A percentile compares a stretch with the other conserved stretches of the same genome.
Conservation (phyloP, 495 filamentous ascomycete genomes). For the Talaromyces proteolyticus region DNA sequence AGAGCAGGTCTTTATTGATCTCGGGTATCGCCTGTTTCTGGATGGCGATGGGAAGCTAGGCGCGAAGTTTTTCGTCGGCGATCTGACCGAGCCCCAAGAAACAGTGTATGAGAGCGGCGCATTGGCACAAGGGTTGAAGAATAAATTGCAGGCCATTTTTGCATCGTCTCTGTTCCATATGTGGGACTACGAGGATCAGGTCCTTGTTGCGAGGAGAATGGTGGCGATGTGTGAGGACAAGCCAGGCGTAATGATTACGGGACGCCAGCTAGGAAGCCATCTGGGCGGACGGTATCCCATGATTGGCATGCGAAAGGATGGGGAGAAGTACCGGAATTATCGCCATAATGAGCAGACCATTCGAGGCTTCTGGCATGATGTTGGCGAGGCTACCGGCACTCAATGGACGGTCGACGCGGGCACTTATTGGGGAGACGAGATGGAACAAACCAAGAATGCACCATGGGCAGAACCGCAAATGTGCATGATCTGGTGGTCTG, state of each 20-base stretch:
- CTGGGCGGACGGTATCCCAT: slow-evolving; percentile 22
- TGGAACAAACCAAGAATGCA: slow-evolving; percentile 8
- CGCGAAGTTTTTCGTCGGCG: slow-evolving; percentile 20
- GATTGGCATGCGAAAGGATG: slow-evolving; percentile 9
- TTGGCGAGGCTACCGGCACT: slow-evolving; percentile 34
- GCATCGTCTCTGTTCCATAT: slow-evolving; percentile 40
- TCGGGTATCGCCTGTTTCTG: slow-evolving; percentile 46
- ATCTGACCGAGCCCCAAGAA: slow-evolving; percentile 15
- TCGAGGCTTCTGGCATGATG: slow-evolving; percentile 38
- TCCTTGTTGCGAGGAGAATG: slow-evolving; percentile 24
- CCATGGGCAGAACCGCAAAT: slow-evolving; percentile 10
- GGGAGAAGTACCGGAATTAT: slow-evolving; percentile 15
- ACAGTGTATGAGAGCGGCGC: slow-evolving; percentile 10
- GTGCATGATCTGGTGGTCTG: slow-evolving; percentile 16
- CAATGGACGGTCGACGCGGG: slow-evolving; percentile 29
- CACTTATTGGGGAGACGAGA: slow-evolving; percentile 9
- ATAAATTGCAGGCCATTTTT: slow-evolving; percentile 30
- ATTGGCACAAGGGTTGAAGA: slow-evolving; percentile 13
- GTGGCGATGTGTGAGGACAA: slow-evolving; percentile 24
- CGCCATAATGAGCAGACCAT: slow-evolving; percentile 35
- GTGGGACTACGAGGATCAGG: slow-evolving; percentile 32
- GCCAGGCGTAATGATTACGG: slow-evolving; percentile 30
- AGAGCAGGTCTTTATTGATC: slow-evolving; percentile 37
- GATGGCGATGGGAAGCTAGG: slow-evolving; percentile 29
- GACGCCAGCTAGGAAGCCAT: slow-evolving; percentile 34